These are phyloP conservation scores for Picochlorum sp. DNA, from an alignment of 139 green algal genomes.

Conservation along the genomic window DNA sequence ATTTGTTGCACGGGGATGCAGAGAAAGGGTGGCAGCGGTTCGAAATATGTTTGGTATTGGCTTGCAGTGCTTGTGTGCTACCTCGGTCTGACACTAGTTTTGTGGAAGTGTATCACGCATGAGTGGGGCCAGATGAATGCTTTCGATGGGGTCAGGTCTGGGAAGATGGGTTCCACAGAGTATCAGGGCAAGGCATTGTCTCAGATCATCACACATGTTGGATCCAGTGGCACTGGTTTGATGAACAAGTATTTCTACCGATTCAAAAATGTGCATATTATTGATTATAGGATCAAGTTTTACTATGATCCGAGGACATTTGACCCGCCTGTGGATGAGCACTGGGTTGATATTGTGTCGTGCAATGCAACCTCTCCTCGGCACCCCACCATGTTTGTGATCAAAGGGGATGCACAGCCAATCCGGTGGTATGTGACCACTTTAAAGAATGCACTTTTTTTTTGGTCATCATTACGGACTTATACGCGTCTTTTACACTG, in stretches of 20 bases:
- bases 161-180: neutral
- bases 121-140: too few relatives aligned
- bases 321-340: slow-evolving; percentile 8
- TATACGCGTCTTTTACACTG: too few relatives aligned
- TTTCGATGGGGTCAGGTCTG: neutral
- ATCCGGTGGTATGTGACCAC: neutral
- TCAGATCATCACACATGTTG: slow-evolving; percentile 1
- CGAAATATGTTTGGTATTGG: too few relatives aligned
- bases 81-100: too few relatives aligned
- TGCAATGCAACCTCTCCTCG: slow-evolving; percentile 23
- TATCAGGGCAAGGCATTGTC: neutral
- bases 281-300: neutral
- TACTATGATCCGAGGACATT: slow-evolving; percentile 11
- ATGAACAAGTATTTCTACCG: slow-evolving; percentile 15
- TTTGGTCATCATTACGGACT: neutral
- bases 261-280: slow-evolving; percentile 11
- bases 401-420: slow-evolving; percentile 25
- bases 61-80: too few relatives aligned
- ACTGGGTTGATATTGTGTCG: slow-evolving; percentile 31
- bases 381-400: slow-evolving; percentile 28
- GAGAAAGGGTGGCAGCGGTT: too few relatives aligned
- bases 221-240: neutral
- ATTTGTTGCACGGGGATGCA: too few relatives aligned
- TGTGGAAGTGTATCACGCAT: neutral
- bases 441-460: neutral